Conservation (phyloP, 176 grass and related monocot genomes). For the Otatea glauca region DNA sequence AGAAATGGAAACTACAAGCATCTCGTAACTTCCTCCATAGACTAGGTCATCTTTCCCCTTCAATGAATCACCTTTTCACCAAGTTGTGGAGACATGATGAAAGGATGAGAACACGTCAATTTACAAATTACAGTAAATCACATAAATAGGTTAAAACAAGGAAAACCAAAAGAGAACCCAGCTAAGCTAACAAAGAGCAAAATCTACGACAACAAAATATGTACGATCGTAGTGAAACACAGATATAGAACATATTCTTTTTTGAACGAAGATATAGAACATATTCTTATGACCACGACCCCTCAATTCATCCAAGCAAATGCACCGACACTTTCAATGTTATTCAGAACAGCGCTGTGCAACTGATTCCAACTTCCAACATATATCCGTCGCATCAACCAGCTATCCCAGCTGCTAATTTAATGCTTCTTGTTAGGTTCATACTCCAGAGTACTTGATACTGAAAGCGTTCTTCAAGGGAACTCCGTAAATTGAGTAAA, state of each 20-base stretch:
- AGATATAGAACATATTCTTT: not conserved
- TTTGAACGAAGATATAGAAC: not conserved
- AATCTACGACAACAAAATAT: not conserved
- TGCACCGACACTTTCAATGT: not conserved
- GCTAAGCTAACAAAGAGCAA: constrained; percentile 9
- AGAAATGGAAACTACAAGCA: constrained; percentile 18
- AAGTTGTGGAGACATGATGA: constrained; percentile 24
- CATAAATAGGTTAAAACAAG: constrained; percentile 17
- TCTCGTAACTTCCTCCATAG: not conserved
- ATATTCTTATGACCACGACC: constrained; percentile 26
- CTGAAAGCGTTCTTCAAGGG: not conserved
- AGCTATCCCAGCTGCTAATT: constrained; percentile 3
- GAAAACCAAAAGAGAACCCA: not conserved
- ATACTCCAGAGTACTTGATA: not conserved
- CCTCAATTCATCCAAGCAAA: constrained; percentile 28
- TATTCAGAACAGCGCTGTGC: not conserved
- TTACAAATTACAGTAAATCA: not conserved
- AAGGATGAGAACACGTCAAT: constrained; percentile 29
- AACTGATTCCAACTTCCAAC: constrained; percentile 8
- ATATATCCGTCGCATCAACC: not conserved
- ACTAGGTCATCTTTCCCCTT: not conserved
- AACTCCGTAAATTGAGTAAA: not conserved
- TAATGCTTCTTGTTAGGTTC: constrained; percentile 10
- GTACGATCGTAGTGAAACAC: not conserved
- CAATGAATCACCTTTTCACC: constrained; percentile 39